These are phyloP conservation scores for Debaryomycetaceae sp. DNA, from an alignment of 1,139 yeast species.

Conservation along the genomic window DNA sequence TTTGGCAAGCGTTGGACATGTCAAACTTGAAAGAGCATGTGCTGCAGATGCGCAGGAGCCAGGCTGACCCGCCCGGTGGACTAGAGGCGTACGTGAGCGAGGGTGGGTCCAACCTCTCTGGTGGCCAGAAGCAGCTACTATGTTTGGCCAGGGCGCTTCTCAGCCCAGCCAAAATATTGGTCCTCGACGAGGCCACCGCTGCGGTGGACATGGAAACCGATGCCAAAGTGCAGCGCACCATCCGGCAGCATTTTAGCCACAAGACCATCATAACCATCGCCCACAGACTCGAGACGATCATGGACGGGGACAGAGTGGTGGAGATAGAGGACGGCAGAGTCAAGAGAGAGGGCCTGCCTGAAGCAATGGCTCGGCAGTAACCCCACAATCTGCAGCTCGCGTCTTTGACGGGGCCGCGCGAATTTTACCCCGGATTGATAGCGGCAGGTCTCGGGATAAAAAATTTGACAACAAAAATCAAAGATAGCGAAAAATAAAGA, in stretches of 20 bases:
- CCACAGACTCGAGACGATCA: conserved; percentile 20
- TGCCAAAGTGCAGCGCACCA: conserved; percentile 20
- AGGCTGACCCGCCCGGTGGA: conserved; percentile 17
- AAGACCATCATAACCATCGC: conserved; percentile 23
- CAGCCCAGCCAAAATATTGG: conserved; percentile 16
- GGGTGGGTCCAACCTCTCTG: conserved; percentile 17
- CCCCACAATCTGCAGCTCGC: conserved; percentile 1
- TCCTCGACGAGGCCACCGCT: conserved; percentile 23
- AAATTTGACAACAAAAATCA: no score
- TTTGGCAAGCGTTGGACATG: conserved; percentile 24
- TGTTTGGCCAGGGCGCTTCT: conserved; percentile 19
- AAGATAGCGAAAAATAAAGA: no score
- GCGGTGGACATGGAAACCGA: conserved; percentile 23
- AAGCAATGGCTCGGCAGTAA: conserved; percentile 12
- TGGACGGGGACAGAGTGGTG: conserved; percentile 21
- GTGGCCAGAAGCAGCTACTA: conserved; percentile 18
- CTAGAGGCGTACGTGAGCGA: conserved; percentile 16
- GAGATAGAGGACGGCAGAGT: conserved; percentile 19
- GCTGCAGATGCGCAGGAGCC: conserved; percentile 22
- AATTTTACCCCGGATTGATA: no score
- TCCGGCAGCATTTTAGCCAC: conserved; percentile 17
- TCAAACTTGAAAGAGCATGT: conserved; percentile 26
- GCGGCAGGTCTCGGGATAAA: no score
- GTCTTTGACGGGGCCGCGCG: neutral
- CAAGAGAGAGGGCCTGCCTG: conserved; percentile 18